Base-by-base conservation (phyloP, 345 rosid species). In the Sisymbrium irio region DNA sequence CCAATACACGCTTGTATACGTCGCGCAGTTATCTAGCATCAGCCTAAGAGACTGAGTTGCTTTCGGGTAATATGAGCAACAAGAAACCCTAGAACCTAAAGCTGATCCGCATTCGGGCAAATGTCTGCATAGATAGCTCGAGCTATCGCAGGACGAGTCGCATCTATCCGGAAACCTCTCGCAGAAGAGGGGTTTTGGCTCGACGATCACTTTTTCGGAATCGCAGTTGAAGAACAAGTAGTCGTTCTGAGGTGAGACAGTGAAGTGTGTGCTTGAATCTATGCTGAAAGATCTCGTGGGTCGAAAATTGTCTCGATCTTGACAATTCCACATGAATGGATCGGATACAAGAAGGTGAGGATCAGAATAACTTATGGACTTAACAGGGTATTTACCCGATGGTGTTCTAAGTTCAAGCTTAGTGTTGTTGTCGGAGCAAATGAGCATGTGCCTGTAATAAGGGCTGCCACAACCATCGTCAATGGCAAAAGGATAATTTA, bases 391-490 rank as follows among this genome's bases (percentile, higher is more conserved):
- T 37, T 83, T 71, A 4, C 97, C 96, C 0, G 99, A 92, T 4
- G 97, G 99, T 6, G 97, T 89, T 44, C 91, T 82, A 7, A 95
- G 89, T 72, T 89, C 85, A 9, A 92, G 91, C 41, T 78, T 73
- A n/a, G 45, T 68, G 42, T 82, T 85, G 2, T 83, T 58, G 22
- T 84, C 84, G 3, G 95, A 82, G 79, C 97, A 89, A 7, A 79
- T 65, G 6, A 95, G 96, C 80, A 91, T 83, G 88, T 82, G 91
- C 4, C 92, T 82, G 83, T 89, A 95, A 67, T 86, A 88, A 19
- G 96, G 91, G 67, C 91, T 89, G 35, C 97, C 97, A 40, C 99
- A 95, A 17, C 97, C 97, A 8, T 92, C 97, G 20, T 89, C 96
- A 47, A 91, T 81, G 32, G 89, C 84, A 9, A 94, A 87, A 5